These are phyloP conservation scores for Cutaneotrichosporon sp. DNA, from an alignment of 1,284 basidiomycete species.

Conservation along the genomic window DNA sequence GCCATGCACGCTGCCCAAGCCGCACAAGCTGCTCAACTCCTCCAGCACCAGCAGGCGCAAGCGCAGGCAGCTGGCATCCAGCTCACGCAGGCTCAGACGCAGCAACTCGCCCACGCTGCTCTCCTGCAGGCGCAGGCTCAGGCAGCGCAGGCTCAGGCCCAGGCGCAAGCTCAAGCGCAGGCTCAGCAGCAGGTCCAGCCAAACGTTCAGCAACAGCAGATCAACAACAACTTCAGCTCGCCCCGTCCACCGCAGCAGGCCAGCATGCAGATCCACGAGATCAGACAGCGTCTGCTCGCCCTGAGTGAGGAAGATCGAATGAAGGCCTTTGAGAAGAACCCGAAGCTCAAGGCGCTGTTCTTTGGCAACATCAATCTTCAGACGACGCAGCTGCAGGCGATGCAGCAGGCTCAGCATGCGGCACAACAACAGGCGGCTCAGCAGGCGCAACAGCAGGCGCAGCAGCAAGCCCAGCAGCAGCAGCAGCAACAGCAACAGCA, in stretches of 20 bases:
- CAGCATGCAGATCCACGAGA: slow-evolving; percentile 19
- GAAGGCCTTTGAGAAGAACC: slow-evolving; percentile 30
- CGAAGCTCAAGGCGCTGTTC: slow-evolving; percentile 30
- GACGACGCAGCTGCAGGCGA: slow-evolving; percentile 5
- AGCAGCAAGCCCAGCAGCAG: slow-evolving; percentile 4
- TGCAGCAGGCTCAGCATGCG: slow-evolving; percentile 9
- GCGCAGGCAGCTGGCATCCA: slow-evolving; percentile 17
- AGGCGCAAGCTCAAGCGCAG: not conserved
- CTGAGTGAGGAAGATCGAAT: slow-evolving; percentile 36
- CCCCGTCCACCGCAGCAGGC: slow-evolving; percentile 24
- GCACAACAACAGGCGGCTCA: not conserved
- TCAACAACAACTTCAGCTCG: slow-evolving; percentile 26
- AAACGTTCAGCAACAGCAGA: not conserved
- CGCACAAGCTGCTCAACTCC: slow-evolving; percentile 14
- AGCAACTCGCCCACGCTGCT: slow-evolving; percentile 19
- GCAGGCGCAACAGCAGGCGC: slow-evolving; percentile 5
- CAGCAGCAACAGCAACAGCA: slow-evolving; percentile 10
- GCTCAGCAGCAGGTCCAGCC: not conserved
- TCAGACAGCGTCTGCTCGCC: slow-evolving; percentile 24
- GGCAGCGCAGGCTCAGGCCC: slow-evolving; percentile 1
- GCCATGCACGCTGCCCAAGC: slow-evolving; percentile 9
- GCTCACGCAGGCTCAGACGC: slow-evolving; percentile 18
- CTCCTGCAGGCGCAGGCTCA: slow-evolving; percentile 12
- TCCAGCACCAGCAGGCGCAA: slow-evolving; percentile 23
- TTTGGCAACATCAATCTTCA: slow-evolving; percentile 20